Base-by-base conservation (phyloP, 176 grass and related monocot genomes). In the Juncus effusus region DNA sequence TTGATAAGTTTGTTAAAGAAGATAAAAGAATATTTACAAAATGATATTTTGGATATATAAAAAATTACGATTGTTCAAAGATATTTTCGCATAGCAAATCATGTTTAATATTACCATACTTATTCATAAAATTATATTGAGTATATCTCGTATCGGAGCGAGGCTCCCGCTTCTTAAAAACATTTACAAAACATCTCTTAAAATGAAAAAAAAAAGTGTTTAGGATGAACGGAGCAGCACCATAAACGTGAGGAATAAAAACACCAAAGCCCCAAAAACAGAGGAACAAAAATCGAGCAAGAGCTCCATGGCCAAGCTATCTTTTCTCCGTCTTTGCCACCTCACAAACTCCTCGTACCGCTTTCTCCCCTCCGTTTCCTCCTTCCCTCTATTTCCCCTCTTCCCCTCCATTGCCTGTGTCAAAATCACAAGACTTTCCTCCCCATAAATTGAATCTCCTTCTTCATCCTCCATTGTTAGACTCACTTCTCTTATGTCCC, bases 401-500 rank as follows among this genome's bases (percentile, higher is more conserved):
- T 51, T 16, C 5, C 67, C 37, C 13, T 40, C 78, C 79, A 85
- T 75, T 39, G 77, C 74, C 10, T 54, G 42, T 47, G 51, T 39
- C 13, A 84, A 7, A 40, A 70, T 53, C 3, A 49, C 74, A 40
- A 65, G 38, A 3, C 64, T 65, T 1, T 67, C 80, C 1, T 10
- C 36, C 0, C 82, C 84, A 41, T 62, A 83, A 11, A 87, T 64
- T 36, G 71, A 54, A 13, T 42, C 51, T 16, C 77, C 77, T 6
- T 83, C 77, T 14, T 9, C 73, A 50, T 76, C 58, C 38, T 66
- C 88, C 4, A 81, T 13, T 54, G 67, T 60, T 42, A 92, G 74
- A 68, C 72, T 89, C 2, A 89, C 64, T 82, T 90, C 91, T 12
- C 72, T 60, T 7, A 99, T 49, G 19, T 82, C 76, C 0, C 85